Conservation (phyloP, 2,329 filamentous ascomycete species). For the Nigrospora oryzae region DNA sequence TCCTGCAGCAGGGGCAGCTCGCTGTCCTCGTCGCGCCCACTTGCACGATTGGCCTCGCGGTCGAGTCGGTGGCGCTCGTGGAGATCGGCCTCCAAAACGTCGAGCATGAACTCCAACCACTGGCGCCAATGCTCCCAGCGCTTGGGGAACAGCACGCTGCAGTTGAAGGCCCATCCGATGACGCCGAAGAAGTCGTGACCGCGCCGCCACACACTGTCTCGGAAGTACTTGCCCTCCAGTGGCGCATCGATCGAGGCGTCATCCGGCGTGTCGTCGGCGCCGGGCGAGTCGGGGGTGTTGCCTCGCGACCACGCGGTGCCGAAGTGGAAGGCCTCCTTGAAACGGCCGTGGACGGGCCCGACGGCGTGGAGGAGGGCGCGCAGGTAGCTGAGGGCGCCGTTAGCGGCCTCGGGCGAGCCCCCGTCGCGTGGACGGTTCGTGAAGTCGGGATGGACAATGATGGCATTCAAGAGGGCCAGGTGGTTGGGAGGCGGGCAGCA, state of each 20-base stretch:
- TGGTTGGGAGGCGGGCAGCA: slow-evolving; percentile 63
- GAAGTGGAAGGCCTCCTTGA: slow-evolving; percentile 68
- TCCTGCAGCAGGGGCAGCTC: slow-evolving; percentile 30
- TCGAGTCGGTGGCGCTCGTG: slow-evolving; percentile 46
- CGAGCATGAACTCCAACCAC: slow-evolving; percentile 74
- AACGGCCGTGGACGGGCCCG: slow-evolving; percentile 61
- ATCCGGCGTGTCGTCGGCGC: slow-evolving; percentile 42
- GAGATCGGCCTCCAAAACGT: slow-evolving; percentile 67
- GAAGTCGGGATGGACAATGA: slow-evolving; percentile 72
- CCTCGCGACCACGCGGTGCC: slow-evolving; percentile 17
- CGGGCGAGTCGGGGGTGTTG: slow-evolving; percentile 28
- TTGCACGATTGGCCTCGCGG: slow-evolving; percentile 16
- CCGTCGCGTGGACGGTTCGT: slow-evolving; percentile 62
- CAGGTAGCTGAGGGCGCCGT: slow-evolving; percentile 62
- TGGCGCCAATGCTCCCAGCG: slow-evolving; percentile 76
- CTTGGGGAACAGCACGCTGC: slow-evolving; percentile 61
- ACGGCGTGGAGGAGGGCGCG: slow-evolving; percentile 55
- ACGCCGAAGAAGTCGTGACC: slow-evolving; percentile 84
- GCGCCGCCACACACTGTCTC: slow-evolving; percentile 62
- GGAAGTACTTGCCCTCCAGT: slow-evolving; percentile 52
- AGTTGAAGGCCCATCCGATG: slow-evolving; percentile 90
- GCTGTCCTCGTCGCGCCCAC: slow-evolving; percentile 11
- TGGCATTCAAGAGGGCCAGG: slow-evolving; percentile 67
- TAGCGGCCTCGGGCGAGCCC: slow-evolving; percentile 54
- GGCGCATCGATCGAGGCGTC: slow-evolving; percentile 39